Evolutionary conservation across 2,329 filamentous ascomycete species (phyloP), one percentile per base, ranked within the genome.

Genomic region (Pseudocercospora ulei): DNA sequence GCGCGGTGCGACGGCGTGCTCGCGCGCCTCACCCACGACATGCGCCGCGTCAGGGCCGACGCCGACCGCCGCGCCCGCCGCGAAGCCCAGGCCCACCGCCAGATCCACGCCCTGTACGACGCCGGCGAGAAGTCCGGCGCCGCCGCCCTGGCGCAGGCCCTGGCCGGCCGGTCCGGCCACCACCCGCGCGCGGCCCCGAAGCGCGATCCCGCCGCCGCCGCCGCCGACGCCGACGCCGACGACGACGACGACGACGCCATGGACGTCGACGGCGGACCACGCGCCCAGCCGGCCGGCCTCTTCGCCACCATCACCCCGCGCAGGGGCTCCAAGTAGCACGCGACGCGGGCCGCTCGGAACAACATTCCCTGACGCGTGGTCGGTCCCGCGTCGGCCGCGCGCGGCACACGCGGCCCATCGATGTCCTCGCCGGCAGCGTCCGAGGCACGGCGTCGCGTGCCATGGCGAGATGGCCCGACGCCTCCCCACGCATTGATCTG

Each of bases 1-100:
- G 66, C 63, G n/a, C 77, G 86, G 42, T 96, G 88, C 66, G 73
- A 75, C 4, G 64, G 69, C 3, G 83, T 85, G 1, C 75, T 95
- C 2, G 65, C 63, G 0, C 80, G 81, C 18, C 73, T 98, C 3
- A 85, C 94, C 48, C 65, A 67, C 1, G 80, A 93, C 59, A 82
- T 93, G 39, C 68, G 68, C 8, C 67, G 62, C 19, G 77, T 95
- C 45, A 78, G 75, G 49, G 46, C 52, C 5, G 58, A 60, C 6
- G 65, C 66, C 1, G 54, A 60, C 36, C 55, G 60, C 37, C 54
- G 63, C 18, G 55, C 68, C 56, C 56, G 62, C 54, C 55, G 62
- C 53, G 60, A 62, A 54, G 49, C 58, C 47, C 64, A 62, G 61
- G 62, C 52, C 54, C 62, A 56, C 44, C 51, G 60, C 37, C 63